Conservation (phyloP, 495 filamentous ascomycete genomes). For the Penicillium daleae region DNA sequence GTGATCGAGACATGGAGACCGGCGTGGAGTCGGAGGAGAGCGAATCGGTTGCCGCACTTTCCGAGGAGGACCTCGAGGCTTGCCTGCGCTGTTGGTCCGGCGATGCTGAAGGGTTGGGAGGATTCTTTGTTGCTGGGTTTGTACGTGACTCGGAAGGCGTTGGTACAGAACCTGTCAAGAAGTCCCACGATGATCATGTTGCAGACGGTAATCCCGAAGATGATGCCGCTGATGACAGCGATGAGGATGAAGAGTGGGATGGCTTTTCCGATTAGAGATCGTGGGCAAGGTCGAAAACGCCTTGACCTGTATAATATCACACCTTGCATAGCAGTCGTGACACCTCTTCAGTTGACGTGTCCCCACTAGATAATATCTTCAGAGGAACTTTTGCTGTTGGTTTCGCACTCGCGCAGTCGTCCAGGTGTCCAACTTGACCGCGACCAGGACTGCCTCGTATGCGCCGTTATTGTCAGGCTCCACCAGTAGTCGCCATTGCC, state of each 20-base stretch:
- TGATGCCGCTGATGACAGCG: conserved; percentile 16
- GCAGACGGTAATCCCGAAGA: neutral
- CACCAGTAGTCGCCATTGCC: conserved; percentile 81
- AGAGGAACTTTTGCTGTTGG: conserved; percentile 66
- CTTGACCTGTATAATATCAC: conserved; percentile 10
- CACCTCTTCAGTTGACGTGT: neutral
- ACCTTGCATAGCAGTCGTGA: neutral
- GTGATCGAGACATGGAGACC: conserved; percentile 31
- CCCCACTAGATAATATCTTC: neutral
- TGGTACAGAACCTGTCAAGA: conserved; percentile 4
- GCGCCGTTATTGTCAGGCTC: conserved; percentile 49
- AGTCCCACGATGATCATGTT: no score
- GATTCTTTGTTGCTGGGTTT: conserved; percentile 74
- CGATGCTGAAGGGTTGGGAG: conserved; percentile 75
- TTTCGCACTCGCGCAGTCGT: conserved; percentile 72
- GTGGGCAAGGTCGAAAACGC: neutral
- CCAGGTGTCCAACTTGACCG: conserved; percentile 80
- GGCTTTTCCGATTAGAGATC: conserved; percentile 51
- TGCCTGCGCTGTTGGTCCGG: conserved; percentile 83
- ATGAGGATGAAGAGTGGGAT: conserved; percentile 47
- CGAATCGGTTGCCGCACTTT: conserved; percentile 37
- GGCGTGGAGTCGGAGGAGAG: conserved; percentile 1
- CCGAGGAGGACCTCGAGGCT: conserved; percentile 62
- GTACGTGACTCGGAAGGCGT: conserved; percentile 48
- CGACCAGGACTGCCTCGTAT: conserved; percentile 64